Evolutionary conservation across 2,329 filamentous ascomycete genomes (phyloP).

Genomic region (Monilinia fructigena): DNA sequence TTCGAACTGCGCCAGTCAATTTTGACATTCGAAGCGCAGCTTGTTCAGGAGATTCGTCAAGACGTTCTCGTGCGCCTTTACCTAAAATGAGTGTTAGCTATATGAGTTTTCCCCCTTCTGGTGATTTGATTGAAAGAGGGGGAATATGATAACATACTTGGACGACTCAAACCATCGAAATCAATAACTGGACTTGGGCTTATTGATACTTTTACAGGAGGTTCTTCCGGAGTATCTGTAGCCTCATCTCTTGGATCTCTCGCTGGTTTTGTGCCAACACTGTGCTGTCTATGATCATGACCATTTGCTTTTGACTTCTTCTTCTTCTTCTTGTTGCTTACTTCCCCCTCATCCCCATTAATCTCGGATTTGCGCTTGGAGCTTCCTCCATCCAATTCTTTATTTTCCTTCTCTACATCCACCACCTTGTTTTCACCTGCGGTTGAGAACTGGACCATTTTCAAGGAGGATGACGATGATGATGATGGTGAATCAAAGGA

Average conservation of each 20-base stretch:
- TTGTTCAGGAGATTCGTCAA: conserved; percentile 56
- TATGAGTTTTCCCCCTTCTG: background rate
- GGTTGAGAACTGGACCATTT: conserved; percentile 35
- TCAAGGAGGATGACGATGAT: background rate
- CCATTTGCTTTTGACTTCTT: conserved; percentile 31
- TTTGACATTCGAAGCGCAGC: conserved; percentile 54
- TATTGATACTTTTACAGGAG: conserved; percentile 38
- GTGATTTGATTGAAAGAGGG: background rate
- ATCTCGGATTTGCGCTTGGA: conserved; percentile 20
- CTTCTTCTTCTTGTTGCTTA: conserved; percentile 33
- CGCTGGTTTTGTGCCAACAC: conserved; percentile 60
- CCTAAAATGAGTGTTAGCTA: conserved; percentile 42
- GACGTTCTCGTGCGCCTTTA: conserved; percentile 61
- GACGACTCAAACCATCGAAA: conserved; percentile 60
- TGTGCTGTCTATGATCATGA: conserved; percentile 49
- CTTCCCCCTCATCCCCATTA: conserved; percentile 8
- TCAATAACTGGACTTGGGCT: conserved; percentile 59
- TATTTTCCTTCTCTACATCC: conserved; percentile 16
- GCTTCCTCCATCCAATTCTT: conserved; percentile 8
- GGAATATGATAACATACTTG: conserved; percentile 45
- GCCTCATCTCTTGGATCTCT: conserved; percentile 57
- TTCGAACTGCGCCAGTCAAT: conserved; percentile 62
- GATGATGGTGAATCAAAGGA: background rate
- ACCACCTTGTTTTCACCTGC: conserved; percentile 22
- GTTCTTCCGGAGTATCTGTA: conserved; percentile 30